Base-by-base conservation (phyloP, 1,284 basidiomycete genomes). In the Xerocomus amazonicus region DNA sequence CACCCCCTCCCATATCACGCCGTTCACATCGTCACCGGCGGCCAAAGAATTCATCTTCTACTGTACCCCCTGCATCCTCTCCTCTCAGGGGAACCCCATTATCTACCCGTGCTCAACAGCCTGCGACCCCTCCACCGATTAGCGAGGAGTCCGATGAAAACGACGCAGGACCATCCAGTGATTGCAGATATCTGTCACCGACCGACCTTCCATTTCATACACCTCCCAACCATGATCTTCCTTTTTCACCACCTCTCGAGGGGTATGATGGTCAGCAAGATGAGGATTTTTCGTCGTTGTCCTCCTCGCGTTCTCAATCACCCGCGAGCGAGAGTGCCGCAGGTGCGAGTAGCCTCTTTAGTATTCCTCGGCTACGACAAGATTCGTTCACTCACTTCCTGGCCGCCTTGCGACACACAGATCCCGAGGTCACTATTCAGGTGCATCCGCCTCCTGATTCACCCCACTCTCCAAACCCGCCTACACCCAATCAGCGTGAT, bases 331-430 rank as follows among this genome's bases (percentile, higher is more conserved):
- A 74, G 59, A 60, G 58, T 65, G 66, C 70, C 65, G 74, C 79
- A 86, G 84, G 85, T 88, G 83, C 84, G 84, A 79, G 74, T 66
- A 80, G 78, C 79, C 83, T 80, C 66, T 88, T 87, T 79, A 80
- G 79, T 73, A 74, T 74, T 70, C 80, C 80, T 76, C 78, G 83
- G 66, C 80, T 79, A 69, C 75, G 73, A 48, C 72, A 63, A 65
- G 75, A 69, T 61, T 80, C 78, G 58, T 73, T 82, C 75, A 78
- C 80, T 79, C 78, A 80, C 69, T 73, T 79, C 71, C 76, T 77
- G 65, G 67, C 73, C 56, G 74, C 76, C 53, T 63, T 75, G 59
- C 75, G 77, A 73, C 71, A 71, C 65, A 68, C 78, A 80, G 81
- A 78, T 71, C 70, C 81, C 62, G 83, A 84, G 63, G 67, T 82